Evolutionary conservation across 2,329 filamentous ascomycete genomes (phyloP).

Genomic region (Dactylellina cionopaga): DNA sequence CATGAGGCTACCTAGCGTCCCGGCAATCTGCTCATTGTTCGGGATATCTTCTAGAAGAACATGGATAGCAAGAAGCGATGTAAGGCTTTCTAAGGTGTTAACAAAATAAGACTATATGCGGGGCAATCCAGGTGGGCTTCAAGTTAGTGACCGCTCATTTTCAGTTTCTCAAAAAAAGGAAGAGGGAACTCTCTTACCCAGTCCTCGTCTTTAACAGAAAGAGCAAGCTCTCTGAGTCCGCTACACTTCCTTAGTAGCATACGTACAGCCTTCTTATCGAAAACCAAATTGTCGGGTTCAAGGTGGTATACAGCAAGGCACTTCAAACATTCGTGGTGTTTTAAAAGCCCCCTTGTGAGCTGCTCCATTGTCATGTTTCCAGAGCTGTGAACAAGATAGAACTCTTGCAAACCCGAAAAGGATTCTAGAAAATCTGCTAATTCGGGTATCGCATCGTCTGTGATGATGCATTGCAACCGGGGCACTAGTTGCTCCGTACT

Average conservation of each 20-base stretch:
- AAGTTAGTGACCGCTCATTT: not conserved
- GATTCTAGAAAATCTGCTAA: slow-evolving; percentile 51
- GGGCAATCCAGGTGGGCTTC: not conserved
- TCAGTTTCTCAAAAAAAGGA: not conserved
- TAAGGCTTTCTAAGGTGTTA: slow-evolving; percentile 49
- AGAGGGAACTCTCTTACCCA: slow-evolving; percentile 24
- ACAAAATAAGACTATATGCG: slow-evolving; percentile 48
- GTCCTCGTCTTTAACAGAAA: slow-evolving; percentile 50
- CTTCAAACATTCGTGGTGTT: slow-evolving; percentile 50
- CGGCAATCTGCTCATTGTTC: slow-evolving; percentile 50
- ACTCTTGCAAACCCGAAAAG: slow-evolving; percentile 48
- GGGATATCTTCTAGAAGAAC: slow-evolving; percentile 48
- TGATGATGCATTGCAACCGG: slow-evolving; percentile 51
- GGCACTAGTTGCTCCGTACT: slow-evolving; percentile 45
- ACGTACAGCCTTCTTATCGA: slow-evolving; percentile 47
- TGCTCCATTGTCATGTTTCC: slow-evolving; percentile 52
- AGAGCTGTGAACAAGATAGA: slow-evolving; percentile 51
- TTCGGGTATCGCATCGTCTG: slow-evolving; percentile 51
- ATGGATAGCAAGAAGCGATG: slow-evolving; percentile 49
- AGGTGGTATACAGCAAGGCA: slow-evolving; percentile 52
- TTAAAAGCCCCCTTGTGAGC: slow-evolving; percentile 40
- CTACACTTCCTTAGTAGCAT: slow-evolving; percentile 38
- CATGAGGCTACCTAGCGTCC: slow-evolving; percentile 50
- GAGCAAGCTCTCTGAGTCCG: slow-evolving; percentile 42
- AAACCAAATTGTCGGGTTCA: slow-evolving; percentile 44